Conservation (phyloP, 139 green algal genomes). For the Mychonastes homosphaera region DNA sequence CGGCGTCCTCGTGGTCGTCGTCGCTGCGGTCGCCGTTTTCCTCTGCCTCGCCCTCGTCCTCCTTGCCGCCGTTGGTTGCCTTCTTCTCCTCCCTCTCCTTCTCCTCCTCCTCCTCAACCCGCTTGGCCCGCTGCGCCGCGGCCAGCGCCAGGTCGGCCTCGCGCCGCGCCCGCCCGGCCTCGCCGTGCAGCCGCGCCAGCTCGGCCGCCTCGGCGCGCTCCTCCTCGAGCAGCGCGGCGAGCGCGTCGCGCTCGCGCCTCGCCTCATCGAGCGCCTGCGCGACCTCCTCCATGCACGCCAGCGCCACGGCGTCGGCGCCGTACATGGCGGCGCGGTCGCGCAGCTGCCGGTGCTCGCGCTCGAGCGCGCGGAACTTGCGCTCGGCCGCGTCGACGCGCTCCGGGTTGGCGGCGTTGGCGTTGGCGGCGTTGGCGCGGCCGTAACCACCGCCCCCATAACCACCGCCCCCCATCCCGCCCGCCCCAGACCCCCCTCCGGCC, state of each 20-base stretch:
- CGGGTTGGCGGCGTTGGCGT: no score
- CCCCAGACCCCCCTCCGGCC: no score
- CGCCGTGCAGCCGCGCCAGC: neutral
- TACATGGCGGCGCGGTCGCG: neutral
- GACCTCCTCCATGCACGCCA: conserved; percentile 21
- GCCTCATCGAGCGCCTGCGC: conserved; percentile 13
- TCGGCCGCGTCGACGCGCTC: no score
- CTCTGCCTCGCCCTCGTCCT: neutral
- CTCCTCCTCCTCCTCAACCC: conserved; percentile 2
- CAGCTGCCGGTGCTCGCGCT: conserved; percentile 9
- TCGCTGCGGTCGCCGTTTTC: conserved; percentile 1
- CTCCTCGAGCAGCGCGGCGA: conserved; percentile 5
- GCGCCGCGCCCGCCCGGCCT: neutral
- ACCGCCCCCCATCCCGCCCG: no score
- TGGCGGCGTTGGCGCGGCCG: no score
- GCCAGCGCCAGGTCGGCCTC: neutral
- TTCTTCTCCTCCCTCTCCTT: conserved; percentile 3
- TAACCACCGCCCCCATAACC: no score
- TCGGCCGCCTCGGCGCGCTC: conserved; percentile 7
- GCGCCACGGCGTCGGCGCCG: conserved; percentile 13
- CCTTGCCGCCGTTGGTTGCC: no score
- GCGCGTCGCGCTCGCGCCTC: conserved; percentile 2
- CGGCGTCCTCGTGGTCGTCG: neutral
- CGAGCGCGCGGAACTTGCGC: conserved; percentile 4
- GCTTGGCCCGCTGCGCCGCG: neutral